These are phyloP conservation scores for Diaporthe citriasiana DNA, from an alignment of 2,329 filamentous ascomycete genomes.

Conservation along the genomic window DNA sequence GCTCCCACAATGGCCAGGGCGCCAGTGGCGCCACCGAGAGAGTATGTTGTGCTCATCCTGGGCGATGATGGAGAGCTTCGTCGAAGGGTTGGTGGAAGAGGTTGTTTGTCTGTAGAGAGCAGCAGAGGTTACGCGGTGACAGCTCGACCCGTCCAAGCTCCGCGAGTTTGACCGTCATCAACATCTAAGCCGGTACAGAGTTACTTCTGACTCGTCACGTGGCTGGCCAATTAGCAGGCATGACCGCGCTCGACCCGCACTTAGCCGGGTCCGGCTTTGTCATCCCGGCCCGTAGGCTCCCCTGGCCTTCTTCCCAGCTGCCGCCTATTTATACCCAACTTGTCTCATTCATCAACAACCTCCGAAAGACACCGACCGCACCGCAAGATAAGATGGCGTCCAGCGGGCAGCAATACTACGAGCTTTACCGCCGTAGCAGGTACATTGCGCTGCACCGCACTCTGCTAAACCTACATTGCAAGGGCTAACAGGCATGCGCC, in stretches of 20 bases:
- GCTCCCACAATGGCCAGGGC: constrained; percentile 81
- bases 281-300: constrained; percentile 3
- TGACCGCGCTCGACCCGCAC: not conserved
- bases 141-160: constrained; percentile 25
- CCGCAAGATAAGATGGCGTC: constrained; percentile 60
- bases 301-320: constrained; percentile 9
- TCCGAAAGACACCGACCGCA: constrained; percentile 43
- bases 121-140: constrained; percentile 24
- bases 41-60: constrained; percentile 81
- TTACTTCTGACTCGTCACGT: constrained; percentile 33
- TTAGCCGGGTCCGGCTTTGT: constrained; percentile 35
- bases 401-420: constrained; percentile 78
- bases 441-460: constrained; percentile 61
- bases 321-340: constrained; percentile 28
- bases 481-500: constrained; percentile 39
- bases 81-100: not conserved
- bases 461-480: constrained; percentile 45
- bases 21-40: constrained; percentile 75
- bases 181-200: constrained; percentile 26
- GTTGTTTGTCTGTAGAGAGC: constrained; percentile 21
- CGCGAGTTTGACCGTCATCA: constrained; percentile 36
- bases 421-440: constrained; percentile 99
- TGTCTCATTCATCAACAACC: constrained; percentile 43
- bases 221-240: constrained; percentile 24
- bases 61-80: constrained; percentile 45